Base-by-base conservation (phyloP, 1,284 basidiomycete species). In the Pseudozyma thailandica region DNA sequence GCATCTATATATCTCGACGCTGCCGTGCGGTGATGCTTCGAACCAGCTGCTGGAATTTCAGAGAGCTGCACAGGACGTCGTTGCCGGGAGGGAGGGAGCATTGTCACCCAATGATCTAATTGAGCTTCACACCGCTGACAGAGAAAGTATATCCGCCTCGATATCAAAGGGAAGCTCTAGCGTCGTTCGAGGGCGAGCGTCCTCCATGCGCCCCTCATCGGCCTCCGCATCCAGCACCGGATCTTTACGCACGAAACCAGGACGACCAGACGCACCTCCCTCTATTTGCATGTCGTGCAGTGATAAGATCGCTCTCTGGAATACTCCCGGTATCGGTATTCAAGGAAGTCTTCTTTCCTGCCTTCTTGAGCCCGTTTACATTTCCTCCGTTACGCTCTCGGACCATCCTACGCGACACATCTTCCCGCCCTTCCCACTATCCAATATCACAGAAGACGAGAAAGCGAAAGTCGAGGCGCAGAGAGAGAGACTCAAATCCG, bases 1-100 rank as follows among this genome's bases (percentile, higher is more conserved):
- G 43, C 85, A 86, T 73, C 85, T 96, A 79, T 97, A 96, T 74
- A 86, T 94, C 53, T 96, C 93, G 1, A 91, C 92, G 2, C 85
- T 93, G n/a, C 94, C 94, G 26, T 92, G 94, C 23, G 70, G 70
- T 8, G 55, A 63, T 18, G 70, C 70, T 6, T 56, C 51, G 2
- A 61, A 37, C 39, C 52, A 38, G 47, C 42, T 68, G 47, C 43
- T 72, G 35, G 70, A 68, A 33, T 64, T 57, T 26, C 64, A 68
- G 30, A 47, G 62, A n/a, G 50, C 60, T 2, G 56, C 55, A 8
- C 70, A 72, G 48, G 70, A 72, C 38, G 27, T 38, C 8, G 43
- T 55, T 3, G 48, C 45, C 1, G 50, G 38, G 1, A 39, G 16
- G n/a, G 3, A 15, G 4, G 50, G 27, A 25, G 47, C 44, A 1